Percentiles rank a stretch among this genome's conserved stretches.
These are phyloP conservation scores for Inonotus obliquus DNA, from an alignment of 1,284 basidiomycete species.

Conservation along the genomic window DNA sequence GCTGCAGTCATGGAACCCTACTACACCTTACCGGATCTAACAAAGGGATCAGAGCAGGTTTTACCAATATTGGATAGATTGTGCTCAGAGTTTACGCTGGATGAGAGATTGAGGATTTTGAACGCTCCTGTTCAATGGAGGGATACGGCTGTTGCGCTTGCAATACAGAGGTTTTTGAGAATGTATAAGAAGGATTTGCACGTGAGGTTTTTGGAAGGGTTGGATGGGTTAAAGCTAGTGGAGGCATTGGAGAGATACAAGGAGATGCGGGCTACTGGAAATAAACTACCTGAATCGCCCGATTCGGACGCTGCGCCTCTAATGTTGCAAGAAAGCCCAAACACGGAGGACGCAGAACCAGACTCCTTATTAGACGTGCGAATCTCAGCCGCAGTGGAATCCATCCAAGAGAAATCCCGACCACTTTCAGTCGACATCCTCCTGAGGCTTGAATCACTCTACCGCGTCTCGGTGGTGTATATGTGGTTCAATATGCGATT, in stretches of 20 bases:
- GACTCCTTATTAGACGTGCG: background rate
- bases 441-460: constrained; percentile 69
- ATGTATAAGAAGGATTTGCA: constrained; percentile 22
- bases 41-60: constrained; percentile 10
- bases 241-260: constrained; percentile 22
- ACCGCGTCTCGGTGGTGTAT: constrained; percentile 81
- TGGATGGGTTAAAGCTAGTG: constrained; percentile 15
- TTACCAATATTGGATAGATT: constrained; percentile 25
- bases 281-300: no score
- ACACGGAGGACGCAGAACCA: constrained; percentile 4
- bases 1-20: background rate
- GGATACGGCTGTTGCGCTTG: constrained; percentile 23
- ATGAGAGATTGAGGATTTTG: constrained; percentile 25
- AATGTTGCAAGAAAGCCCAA: background rate
- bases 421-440: constrained; percentile 29
- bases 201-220: constrained; percentile 23
- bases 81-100: constrained; percentile 24
- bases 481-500: constrained; percentile 86
- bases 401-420: background rate
- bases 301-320: background rate
- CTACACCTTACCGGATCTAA: constrained; percentile 16
- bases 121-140: constrained; percentile 26
- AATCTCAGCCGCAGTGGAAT: background rate
- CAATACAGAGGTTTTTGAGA: constrained; percentile 25
- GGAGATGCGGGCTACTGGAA: constrained; percentile 20